These are phyloP conservation scores for Metschnikowia koreensis DNA, from an alignment of 805 yeast genomes.

Conservation along the genomic window DNA sequence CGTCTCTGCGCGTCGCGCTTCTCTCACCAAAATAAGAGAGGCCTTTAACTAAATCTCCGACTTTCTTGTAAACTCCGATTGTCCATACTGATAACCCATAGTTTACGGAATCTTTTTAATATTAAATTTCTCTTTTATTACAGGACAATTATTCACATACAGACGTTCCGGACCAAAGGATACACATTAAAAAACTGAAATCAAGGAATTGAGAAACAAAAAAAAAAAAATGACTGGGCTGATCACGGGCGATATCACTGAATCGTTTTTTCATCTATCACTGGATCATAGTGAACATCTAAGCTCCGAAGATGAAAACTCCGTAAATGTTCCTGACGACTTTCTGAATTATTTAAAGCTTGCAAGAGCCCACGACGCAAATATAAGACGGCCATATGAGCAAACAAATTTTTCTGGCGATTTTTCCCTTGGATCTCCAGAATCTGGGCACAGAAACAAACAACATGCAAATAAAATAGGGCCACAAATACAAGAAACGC, in stretches of 20 bases:
- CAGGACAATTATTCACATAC: too few relatives aligned
- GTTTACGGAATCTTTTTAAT: too few relatives aligned
- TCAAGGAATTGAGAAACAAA: not conserved
- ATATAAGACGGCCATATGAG: not conserved
- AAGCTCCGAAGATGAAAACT: conserved; percentile 11
- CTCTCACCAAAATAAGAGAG: too few relatives aligned
- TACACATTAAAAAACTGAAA: too few relatives aligned
- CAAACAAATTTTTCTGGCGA: not conserved
- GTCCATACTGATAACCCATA: too few relatives aligned
- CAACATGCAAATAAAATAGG: not conserved
- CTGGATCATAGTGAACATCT: conserved; percentile 22
- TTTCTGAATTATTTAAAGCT: conserved; percentile 6
- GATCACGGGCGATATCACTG: conserved; percentile 20
- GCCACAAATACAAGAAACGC: not conserved
- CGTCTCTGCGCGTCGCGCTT: too few relatives aligned
- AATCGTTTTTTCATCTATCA: conserved; percentile 31
- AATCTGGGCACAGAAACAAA: not conserved
- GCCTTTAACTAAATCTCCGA: too few relatives aligned
- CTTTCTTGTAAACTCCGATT: too few relatives aligned
- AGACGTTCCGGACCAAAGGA: too few relatives aligned
- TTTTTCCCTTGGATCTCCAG: not conserved
- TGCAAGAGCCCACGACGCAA: conserved; percentile 8
- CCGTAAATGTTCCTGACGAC: conserved; percentile 5
- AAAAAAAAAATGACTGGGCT: not conserved
- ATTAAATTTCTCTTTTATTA: too few relatives aligned